Evolutionary conservation across 169 alveolate genomes (phyloP), one percentile per base, ranked within the genome.

Genomic region (Plasmodium inui): DNA sequence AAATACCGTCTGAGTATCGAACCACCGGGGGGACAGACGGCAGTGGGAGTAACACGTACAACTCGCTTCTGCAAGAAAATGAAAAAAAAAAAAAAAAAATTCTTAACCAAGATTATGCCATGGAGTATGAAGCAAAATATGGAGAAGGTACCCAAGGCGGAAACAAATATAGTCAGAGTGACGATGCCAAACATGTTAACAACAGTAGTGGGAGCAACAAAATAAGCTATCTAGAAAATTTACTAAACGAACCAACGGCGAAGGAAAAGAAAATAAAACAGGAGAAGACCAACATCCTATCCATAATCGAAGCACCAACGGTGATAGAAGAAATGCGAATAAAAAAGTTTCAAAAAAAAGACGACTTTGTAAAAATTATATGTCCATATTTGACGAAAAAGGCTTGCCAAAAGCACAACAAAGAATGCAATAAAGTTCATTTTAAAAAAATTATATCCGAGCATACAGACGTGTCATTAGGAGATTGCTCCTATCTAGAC

Each of bases 401-500:
- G 46, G 96, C 84, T n/a, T 96, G 98, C 82, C 83, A 92, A 28
- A 91, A 85, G 81, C 82, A 95, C 41, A 90, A 76, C 76, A 84
- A 92, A 46, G 92, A 83, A 88, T 95, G 97, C 82, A 84, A 93
- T 17, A 89, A 81, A 44, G 95, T 93, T 28, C 97, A 95, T 81
- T 95, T 91, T 81, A 93, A 92, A 72, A 93, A 95, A 39, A 91
- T 96, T 57, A 92, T 95, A 28, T 85, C 96, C 41, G 96, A 96
- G 3, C 96, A 95, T 76, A 93, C 97, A 17, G 83, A 83, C 55
- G 85, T 89, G 55, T 84, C 94, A 41, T 83, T 98, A 82, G 99
- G 99, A 26, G 99, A 98, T 93, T 98, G 99, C 92, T 97, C 99
- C 34, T 98, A 98, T 95, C 92, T 98, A 92, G 99, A 98, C 92